These are phyloP conservation scores for Auricularia sp. DNA, from an alignment of 768 basidiomycete genomes.

Conservation along the genomic window DNA sequence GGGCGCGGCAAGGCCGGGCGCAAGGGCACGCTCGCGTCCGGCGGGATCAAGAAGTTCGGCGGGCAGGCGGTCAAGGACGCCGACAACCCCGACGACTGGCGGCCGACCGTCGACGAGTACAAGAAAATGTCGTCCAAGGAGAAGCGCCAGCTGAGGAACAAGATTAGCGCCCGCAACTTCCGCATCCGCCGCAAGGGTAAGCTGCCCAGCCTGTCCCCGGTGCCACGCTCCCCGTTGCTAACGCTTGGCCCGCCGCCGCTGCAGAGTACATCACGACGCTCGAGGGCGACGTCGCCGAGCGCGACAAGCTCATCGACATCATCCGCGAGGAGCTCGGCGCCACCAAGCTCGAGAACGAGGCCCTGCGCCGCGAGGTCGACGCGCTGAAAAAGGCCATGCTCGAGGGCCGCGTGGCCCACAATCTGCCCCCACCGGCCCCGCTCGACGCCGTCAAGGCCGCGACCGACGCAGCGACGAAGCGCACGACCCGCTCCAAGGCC, in stretches of 20 bases:
- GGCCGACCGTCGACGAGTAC: constrained; percentile 86
- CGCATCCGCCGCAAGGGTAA: constrained; percentile 86
- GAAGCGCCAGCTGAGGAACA: constrained; percentile 92
- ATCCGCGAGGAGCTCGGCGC: constrained; percentile 77
- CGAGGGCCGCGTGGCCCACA: constrained; percentile 45
- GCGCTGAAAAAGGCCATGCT: constrained; percentile 67
- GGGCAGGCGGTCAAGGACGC: constrained; percentile 34
- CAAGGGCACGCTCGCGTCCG: constrained; percentile 61
- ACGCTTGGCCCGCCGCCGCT: background rate
- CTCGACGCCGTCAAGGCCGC: constrained; percentile 25
- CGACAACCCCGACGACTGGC: constrained; percentile 66
- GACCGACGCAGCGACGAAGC: constrained; percentile 20
- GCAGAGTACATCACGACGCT: constrained; percentile 90
- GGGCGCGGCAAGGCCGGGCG: constrained; percentile 47
- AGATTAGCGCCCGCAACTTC: constrained; percentile 93
- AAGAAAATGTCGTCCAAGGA: constrained; percentile 92
- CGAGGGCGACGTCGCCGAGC: constrained; percentile 86
- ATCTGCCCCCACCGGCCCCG: constrained; percentile 38
- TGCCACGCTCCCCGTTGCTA: background rate
- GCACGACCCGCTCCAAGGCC: constrained; percentile 15
- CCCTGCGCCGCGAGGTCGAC: constrained; percentile 67
- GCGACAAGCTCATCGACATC: constrained; percentile 82
- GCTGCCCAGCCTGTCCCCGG: constrained; percentile 8
- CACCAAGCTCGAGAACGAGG: constrained; percentile 71
- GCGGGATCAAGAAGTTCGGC: constrained; percentile 41